Evolutionary conservation across 371 early-diverging fungal species (phyloP), one percentile per base, ranked within the genome.

Genomic region (Mucor saturninus): DNA sequence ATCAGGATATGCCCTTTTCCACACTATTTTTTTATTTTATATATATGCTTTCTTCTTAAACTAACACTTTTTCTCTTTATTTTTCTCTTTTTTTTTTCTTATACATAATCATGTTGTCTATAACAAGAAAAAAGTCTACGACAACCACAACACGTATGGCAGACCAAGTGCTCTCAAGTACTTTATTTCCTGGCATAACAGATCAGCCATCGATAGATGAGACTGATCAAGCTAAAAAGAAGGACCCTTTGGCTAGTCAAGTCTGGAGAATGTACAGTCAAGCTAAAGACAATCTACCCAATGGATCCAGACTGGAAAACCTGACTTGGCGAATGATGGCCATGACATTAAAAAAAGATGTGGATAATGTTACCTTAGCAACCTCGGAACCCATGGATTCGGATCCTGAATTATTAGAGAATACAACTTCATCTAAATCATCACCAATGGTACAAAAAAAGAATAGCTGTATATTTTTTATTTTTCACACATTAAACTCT

Each of bases 261-360:
- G 72, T 91, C n/a, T 90, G 90, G 90, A 77, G 85, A 40, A 68
- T 90, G 61, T 89, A 86, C 63, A 86, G 87, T 15, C 84, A 88
- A 62, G 87, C 89, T 14, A 87, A 87, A 67, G 87, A 88, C 59
- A 80, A 68, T 11, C 51, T 88, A n/a, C 88, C 89, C 5, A 76
- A 90, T 37, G 89, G 85, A 14, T 74, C 79, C 42, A 77, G 90
- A 30, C 64, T 89, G 6, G 90, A 90, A 63, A 90, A 90, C 65
- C 55, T 88, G 28, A 85, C 87, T 5, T 90, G 90, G 90, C 82
- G 90, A 28, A 81, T 85, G 76, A 89, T 90, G 90, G 84, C 86
- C 13, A 79, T 87, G 74, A 80, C 81, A 1, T 63, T 84, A 11
- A 78, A 81, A 51, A 75, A 71, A 37, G 62, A 59, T 35, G 35